These are phyloP conservation scores for Backusella circina DNA, from an alignment of 192 early-diverging fungal species.

Conservation along the genomic window DNA sequence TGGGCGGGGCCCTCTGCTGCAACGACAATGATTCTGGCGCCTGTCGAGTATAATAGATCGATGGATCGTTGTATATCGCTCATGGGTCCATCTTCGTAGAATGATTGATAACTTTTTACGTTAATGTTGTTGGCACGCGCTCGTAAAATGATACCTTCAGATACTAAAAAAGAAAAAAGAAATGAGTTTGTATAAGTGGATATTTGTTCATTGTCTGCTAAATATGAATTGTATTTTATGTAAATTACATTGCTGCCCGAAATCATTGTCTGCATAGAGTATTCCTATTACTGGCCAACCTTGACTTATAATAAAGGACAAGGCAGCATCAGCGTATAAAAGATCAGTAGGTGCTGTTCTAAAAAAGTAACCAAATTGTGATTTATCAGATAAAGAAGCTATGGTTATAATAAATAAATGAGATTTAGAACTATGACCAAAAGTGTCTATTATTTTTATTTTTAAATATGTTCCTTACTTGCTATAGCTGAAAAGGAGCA, in stretches of 20 bases:
- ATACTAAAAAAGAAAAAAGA: slow-evolving; percentile 25
- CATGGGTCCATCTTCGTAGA: slow-evolving; percentile 32
- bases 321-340: slow-evolving; percentile 39
- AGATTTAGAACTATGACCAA: not conserved
- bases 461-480: slow-evolving; percentile 28
- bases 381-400: slow-evolving; percentile 47
- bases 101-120: slow-evolving; percentile 35
- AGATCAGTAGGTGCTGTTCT: slow-evolving; percentile 50
- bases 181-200: not conserved
- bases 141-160: slow-evolving; percentile 32
- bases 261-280: slow-evolving; percentile 40
- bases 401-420: slow-evolving; percentile 6
- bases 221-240: too few species aligned
- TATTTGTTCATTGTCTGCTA: not conserved
- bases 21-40: slow-evolving; percentile 35
- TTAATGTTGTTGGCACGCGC: slow-evolving; percentile 30
- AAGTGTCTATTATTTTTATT: not conserved
- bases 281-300: slow-evolving; percentile 42
- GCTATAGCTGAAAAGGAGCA: slow-evolving; percentile 50
- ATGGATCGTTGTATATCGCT: slow-evolving; percentile 33
- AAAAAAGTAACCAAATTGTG: slow-evolving; percentile 45
- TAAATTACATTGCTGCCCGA: slow-evolving; percentile 41
- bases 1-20: slow-evolving; percentile 35
- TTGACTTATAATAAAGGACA: slow-evolving; percentile 41
- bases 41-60: slow-evolving; percentile 30